These are phyloP conservation scores for Cladosporium sp. DNA, from an alignment of 2,329 filamentous ascomycete species.

Conservation along the genomic window DNA sequence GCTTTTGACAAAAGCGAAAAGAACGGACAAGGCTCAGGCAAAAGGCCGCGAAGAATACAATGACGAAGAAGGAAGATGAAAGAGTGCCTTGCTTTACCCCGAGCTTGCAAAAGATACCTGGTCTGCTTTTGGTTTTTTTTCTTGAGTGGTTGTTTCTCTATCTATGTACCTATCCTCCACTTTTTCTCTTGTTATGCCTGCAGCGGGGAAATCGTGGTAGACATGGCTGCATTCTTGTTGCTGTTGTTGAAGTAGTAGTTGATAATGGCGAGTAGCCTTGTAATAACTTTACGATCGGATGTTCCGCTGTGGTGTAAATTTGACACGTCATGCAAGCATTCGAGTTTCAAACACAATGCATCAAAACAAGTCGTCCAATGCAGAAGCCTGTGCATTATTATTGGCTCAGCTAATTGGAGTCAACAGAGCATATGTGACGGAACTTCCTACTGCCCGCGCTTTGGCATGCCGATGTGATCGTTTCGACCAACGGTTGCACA, in stretches of 20 bases:
- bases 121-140: constrained; percentile 3
- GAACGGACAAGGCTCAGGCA: not conserved
- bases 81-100: not conserved
- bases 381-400: no score
- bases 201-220: not conserved
- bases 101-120: constrained; percentile 13
- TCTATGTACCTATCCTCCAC: constrained; percentile 2
- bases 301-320: no score
- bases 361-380: no score
- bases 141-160: not conserved
- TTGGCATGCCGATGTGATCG: no score
- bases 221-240: not conserved
- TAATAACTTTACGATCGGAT: constrained; percentile 6
- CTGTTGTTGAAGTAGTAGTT: not conserved
- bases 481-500: no score
- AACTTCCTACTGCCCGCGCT: no score
- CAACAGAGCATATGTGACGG: no score
- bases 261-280: constrained; percentile 11
- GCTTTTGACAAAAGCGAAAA: not conserved
- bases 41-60: not conserved
- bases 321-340: no score
- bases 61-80: not conserved
- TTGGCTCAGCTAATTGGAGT: not conserved
- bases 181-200: not conserved
- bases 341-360: no score